Evolutionary conservation across 306 rosid genomes (phyloP).

Genomic region (Abrus pulchellus): DNA sequence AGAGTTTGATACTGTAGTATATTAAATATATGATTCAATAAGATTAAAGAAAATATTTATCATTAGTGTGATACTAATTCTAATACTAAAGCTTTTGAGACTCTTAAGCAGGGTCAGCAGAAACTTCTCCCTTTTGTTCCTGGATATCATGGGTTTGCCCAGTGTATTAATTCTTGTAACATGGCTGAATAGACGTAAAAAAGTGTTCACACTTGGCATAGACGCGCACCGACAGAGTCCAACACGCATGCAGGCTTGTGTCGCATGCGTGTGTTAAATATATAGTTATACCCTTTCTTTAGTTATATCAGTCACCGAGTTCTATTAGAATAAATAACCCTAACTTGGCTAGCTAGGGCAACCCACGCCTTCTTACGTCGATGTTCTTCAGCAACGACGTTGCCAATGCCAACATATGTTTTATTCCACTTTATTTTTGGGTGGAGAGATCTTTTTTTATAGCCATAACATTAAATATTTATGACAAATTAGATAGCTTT

Average conservation of each 20-base stretch:
- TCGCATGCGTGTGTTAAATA: not conserved
- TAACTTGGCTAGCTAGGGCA: not conserved
- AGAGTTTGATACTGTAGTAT: not conserved
- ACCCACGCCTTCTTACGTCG: not conserved
- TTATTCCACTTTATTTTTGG: too few species aligned
- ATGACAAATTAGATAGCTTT: too few species aligned
- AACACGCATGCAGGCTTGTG: conserved; percentile 25
- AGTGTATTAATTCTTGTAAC: not conserved
- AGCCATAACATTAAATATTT: too few species aligned
- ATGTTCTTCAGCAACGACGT: not conserved
- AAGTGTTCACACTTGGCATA: not conserved
- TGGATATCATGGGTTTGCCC: too few species aligned
- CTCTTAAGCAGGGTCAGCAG: not conserved
- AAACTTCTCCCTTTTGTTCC: not conserved
- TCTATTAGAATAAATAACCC: not conserved
- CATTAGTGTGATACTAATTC: not conserved
- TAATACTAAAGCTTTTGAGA: not conserved
- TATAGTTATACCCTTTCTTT: not conserved
- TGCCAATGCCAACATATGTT: too few species aligned
- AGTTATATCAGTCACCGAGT: not conserved
- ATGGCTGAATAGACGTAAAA: conserved; percentile 32
- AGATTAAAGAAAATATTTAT: not conserved
- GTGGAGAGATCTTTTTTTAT: too few species aligned
- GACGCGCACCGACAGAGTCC: conserved; percentile 8
- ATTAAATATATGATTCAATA: not conserved